Evolutionary conservation across 2,329 filamentous ascomycete species (phyloP), one percentile per base, ranked within the genome.

Genomic region (Exophiala calicioides): DNA sequence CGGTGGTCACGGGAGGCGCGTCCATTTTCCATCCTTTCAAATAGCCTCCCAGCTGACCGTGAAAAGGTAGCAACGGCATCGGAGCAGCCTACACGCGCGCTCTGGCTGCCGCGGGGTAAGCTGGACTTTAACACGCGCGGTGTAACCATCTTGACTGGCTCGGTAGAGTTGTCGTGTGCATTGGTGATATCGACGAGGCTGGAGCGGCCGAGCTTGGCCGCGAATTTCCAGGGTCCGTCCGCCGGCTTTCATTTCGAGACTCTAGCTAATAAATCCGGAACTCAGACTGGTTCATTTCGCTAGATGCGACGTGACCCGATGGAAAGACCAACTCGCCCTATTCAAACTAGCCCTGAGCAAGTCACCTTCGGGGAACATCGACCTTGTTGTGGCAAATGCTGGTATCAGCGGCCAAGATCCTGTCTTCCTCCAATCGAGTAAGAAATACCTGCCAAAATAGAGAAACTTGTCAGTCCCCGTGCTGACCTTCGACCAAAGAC

Each of bases 351-450:
- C 81, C 4, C 67, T 72, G 31, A 67, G 68, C 42, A 65, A 78
- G 44, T 81, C 78, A 48, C 72, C 71, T 0, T 69, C 75, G 37
- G 72, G 74, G 12, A 73, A 73, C 10, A 74, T 85, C 52, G 80
- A 85, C 63, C 69, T 75, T 12, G 81, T 85, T 2, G 79, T 85
- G 29, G 80, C 82, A 50, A 85, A 84, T 60, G 84, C 83, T 0
- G 84, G 84, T 34, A 77, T 86, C 55, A 69, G 72, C 32, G 73
- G 74, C 19, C 60, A 61, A 34, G 45, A 37, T 16, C 36, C 60
- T 21, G 50, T 66, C 15, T 63, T 59, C 62, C 58, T 12, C 49
- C 69, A 30, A 27, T 32, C 12, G 27, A 42, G 29, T n/a, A n/a
- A n/a, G n/a, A n/a, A n/a, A n/a, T n/a, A n/a, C n/a, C n/a, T n/a